A percentile compares a stretch with the other conserved stretches of the same genome.
Evolutionary conservation across 2,329 filamentous ascomycete genomes (phyloP).

Genomic region (Stagonosporopsis tanaceti): DNA sequence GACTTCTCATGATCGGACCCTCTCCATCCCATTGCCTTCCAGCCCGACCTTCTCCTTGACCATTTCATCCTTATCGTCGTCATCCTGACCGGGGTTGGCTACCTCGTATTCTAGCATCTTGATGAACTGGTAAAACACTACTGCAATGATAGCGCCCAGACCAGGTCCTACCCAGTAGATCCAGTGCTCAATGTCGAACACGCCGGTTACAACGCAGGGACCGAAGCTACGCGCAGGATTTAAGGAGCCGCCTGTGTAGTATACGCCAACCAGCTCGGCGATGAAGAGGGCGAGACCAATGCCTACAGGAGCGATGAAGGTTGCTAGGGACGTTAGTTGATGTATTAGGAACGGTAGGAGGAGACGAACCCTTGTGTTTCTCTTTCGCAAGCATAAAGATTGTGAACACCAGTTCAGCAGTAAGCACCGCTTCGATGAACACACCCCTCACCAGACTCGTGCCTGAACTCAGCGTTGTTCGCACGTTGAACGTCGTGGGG

Average conservation of each 20-base stretch:
- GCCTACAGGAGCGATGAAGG: slow-evolving; percentile 73
- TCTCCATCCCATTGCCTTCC: slow-evolving; percentile 13
- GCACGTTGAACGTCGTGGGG: slow-evolving; percentile 55
- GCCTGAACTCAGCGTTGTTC: slow-evolving; percentile 53
- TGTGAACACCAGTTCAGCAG: slow-evolving; percentile 49
- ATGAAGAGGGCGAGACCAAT: slow-evolving; percentile 77
- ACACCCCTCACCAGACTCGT: slow-evolving; percentile 56
- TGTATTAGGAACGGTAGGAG: background rate
- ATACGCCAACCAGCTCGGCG: slow-evolving; percentile 60
- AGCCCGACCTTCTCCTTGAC: slow-evolving; percentile 22
- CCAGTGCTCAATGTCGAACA: slow-evolving; percentile 56
- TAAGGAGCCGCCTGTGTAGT: slow-evolving; percentile 56
- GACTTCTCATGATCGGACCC: slow-evolving; percentile 1
- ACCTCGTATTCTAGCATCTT: slow-evolving; percentile 52
- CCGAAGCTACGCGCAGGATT: slow-evolving; percentile 59
- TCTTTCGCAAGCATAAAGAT: slow-evolving; percentile 71
- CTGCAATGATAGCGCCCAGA: slow-evolving; percentile 55
- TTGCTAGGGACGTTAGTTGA: slow-evolving; percentile 53
- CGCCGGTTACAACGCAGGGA: slow-evolving; percentile 52
- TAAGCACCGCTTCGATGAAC: slow-evolving; percentile 53
- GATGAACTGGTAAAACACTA: slow-evolving; percentile 59
- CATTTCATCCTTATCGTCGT: slow-evolving; percentile 37
- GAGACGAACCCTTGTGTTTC: slow-evolving; percentile 64
- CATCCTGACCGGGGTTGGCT: slow-evolving; percentile 48
- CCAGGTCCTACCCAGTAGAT: slow-evolving; percentile 60